phyloP scores from a whole-genome alignment of 345 rosid genomes.

The Isatis tinctoria region DNA sequence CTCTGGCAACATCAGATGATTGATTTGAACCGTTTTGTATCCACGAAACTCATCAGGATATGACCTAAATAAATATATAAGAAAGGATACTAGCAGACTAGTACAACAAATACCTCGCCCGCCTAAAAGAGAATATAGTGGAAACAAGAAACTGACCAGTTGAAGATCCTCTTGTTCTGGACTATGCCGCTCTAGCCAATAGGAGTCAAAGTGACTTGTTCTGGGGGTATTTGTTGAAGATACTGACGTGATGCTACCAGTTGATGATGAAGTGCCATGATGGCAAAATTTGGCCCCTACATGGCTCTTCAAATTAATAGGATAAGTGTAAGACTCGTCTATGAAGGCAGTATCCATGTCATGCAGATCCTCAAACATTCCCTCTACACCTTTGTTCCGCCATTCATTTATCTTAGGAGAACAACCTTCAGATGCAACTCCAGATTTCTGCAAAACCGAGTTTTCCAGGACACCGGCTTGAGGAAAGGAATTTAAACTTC shows the following conservation, averaged over 20 bases:
- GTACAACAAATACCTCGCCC: not conserved
- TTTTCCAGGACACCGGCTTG: slow-evolving; percentile 58
- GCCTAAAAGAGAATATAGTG: not conserved
- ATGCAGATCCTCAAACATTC: slow-evolving; percentile 90
- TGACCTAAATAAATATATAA: not conserved
- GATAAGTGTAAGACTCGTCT: slow-evolving; percentile 50
- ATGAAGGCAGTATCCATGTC: slow-evolving; percentile 84
- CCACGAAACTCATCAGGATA: not conserved
- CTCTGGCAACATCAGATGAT: not conserved
- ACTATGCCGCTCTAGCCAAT: slow-evolving; percentile 69
- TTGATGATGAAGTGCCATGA: slow-evolving; percentile 63
- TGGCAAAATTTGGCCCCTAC: slow-evolving; percentile 53
- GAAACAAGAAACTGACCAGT: slow-evolving; percentile 48
- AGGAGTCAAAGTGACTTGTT: slow-evolving; percentile 71
- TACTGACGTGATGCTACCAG: slow-evolving; percentile 76
- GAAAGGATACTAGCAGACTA: not conserved
- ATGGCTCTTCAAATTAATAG: slow-evolving; percentile 48
- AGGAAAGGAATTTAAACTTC: slow-evolving; percentile 43
- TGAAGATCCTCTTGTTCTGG: slow-evolving; percentile 76
- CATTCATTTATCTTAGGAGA: slow-evolving; percentile 78
- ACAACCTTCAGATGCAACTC: slow-evolving; percentile 45
- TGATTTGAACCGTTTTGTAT: not conserved
- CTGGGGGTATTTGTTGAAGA: slow-evolving; percentile 78
- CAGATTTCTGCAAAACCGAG: slow-evolving; percentile 42
- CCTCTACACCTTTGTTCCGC: slow-evolving; percentile 75